A percentile compares a stretch with the other conserved stretches of the same genome.
These are phyloP conservation scores for Pichia manshurica DNA, from an alignment of 805 yeast species.

Conservation along the genomic window DNA sequence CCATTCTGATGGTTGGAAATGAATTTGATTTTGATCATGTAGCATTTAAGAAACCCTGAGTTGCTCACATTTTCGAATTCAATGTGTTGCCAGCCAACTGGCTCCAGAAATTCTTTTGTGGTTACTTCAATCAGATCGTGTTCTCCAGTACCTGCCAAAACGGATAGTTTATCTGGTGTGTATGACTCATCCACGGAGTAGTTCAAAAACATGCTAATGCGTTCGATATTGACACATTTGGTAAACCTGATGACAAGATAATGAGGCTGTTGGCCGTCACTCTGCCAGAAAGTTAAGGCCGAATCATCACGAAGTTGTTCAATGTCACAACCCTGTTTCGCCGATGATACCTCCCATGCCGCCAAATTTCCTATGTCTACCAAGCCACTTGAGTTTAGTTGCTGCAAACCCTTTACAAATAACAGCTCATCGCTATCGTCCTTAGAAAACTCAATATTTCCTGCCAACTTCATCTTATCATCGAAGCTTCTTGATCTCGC, in stretches of 20 bases:
- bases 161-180: constrained; percentile 67
- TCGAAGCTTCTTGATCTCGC: too few relatives aligned
- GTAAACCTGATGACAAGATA: constrained; percentile 71
- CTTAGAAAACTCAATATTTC: neutral
- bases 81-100: constrained; percentile 74
- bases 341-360: constrained; percentile 76
- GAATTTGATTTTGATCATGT: constrained; percentile 55
- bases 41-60: constrained; percentile 59
- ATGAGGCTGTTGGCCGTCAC: constrained; percentile 92
- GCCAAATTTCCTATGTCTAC: constrained; percentile 78
- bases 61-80: constrained; percentile 48
- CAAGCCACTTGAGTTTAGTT: constrained; percentile 52
- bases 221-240: constrained; percentile 62
- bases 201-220: constrained; percentile 69
- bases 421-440: constrained; percentile 16
- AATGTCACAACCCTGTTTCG: constrained; percentile 67
- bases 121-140: constrained; percentile 71
- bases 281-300: constrained; percentile 82
- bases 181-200: constrained; percentile 79
- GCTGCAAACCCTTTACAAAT: constrained; percentile 40
- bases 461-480: neutral
- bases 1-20: constrained; percentile 89
- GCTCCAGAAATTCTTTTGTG: constrained; percentile 52
- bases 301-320: constrained; percentile 67
- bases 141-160: constrained; percentile 72